Evolutionary conservation across 1,284 basidiomycete species (phyloP).

Genomic region (Irpex sp.): DNA sequence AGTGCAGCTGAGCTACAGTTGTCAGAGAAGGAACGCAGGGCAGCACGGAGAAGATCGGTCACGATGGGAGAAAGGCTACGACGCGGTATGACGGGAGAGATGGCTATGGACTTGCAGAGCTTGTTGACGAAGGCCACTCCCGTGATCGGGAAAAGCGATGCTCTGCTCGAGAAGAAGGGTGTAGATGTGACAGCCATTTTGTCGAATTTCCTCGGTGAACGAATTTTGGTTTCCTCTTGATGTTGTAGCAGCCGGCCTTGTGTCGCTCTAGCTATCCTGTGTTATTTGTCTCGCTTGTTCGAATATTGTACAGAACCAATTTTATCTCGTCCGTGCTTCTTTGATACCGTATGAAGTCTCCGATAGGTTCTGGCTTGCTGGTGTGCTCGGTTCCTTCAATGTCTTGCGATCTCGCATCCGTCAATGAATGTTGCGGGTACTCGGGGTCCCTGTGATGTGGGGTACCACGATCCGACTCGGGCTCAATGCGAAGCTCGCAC

Average conservation of each 20-base stretch:
- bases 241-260: neutral
- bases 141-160: constrained; percentile 52
- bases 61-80: constrained; percentile 62
- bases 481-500: neutral
- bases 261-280: constrained; percentile 3
- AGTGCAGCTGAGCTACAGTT: constrained; percentile 19
- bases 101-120: constrained; percentile 68
- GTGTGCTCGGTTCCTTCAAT: neutral
- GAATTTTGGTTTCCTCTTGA: constrained; percentile 32
- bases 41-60: constrained; percentile 37
- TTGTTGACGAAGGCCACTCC: constrained; percentile 64
- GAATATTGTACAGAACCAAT: no score
- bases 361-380: neutral
- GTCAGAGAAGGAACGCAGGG: constrained; percentile 39
- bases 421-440: neutral
- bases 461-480: neutral
- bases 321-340: no score
- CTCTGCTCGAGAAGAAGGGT: constrained; percentile 36
- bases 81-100: constrained; percentile 74
- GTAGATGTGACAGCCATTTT: constrained; percentile 59
- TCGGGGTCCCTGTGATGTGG: neutral
- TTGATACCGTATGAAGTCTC: neutral
- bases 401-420: no score
- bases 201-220: constrained; percentile 61
- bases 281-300: neutral